These are phyloP conservation scores for Metarhizium guizhouense DNA, from an alignment of 2,329 filamentous ascomycete genomes.

Conservation along the genomic window DNA sequence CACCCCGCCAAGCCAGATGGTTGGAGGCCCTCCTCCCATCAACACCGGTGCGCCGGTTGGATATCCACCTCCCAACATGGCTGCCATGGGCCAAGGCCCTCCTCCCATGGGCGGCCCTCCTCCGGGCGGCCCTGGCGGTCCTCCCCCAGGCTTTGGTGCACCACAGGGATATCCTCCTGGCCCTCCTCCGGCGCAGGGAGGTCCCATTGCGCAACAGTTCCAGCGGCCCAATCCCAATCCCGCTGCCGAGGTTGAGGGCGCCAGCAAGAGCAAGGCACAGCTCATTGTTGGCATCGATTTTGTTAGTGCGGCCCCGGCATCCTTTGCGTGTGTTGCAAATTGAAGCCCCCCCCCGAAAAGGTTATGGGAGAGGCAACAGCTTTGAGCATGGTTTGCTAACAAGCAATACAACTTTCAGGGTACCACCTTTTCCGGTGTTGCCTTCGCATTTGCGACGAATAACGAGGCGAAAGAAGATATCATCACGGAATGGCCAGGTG, in stretches of 20 bases:
- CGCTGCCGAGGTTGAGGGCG: constrained; percentile 73
- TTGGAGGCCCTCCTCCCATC: constrained; percentile 57
- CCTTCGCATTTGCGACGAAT: constrained; percentile 94
- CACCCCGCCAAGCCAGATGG: constrained; percentile 51
- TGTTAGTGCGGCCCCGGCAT: constrained; percentile 42
- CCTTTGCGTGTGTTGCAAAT: background rate
- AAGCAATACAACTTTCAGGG: constrained; percentile 46
- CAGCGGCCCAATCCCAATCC: constrained; percentile 30
- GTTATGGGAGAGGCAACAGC: background rate
- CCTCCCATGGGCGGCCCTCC: constrained; percentile 27
- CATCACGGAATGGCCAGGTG: constrained; percentile 97
- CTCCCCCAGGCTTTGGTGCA: constrained; percentile 35
- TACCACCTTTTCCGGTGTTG: constrained; percentile 95
- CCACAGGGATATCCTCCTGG: constrained; percentile 39
- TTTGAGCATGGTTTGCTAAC: constrained; percentile 5
- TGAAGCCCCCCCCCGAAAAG: background rate
- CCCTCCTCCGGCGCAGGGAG: constrained; percentile 28
- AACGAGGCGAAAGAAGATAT: constrained; percentile 98
- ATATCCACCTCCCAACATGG: constrained; percentile 47
- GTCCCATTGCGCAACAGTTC: constrained; percentile 32
- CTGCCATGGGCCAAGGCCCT: constrained; percentile 32
- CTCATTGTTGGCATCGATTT: constrained; percentile 99
- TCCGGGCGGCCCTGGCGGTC: constrained; percentile 28
- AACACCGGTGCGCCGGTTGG: constrained; percentile 54
- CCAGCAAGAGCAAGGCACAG: constrained; percentile 86